phyloP scores from a whole-genome alignment of 768 basidiomycete genomes.

The Lactarius pseudohatsudake region DNA sequence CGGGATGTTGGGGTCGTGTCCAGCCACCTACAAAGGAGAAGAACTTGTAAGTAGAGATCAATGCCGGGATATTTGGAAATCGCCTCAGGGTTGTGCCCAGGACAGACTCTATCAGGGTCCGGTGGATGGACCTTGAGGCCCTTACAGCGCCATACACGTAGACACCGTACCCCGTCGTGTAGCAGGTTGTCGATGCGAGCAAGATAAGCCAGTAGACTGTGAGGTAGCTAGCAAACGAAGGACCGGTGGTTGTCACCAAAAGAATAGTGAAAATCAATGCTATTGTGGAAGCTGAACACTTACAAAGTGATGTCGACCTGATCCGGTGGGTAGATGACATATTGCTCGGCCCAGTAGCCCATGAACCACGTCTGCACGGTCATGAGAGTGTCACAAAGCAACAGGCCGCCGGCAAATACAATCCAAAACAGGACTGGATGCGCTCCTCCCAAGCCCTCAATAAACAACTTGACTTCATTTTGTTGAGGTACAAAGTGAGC shows the following conservation, averaged over 20 bases:
- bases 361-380: constrained; percentile 43
- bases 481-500: constrained; percentile 23
- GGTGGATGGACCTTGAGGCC: too few species aligned
- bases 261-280: too few species aligned
- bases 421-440: constrained; percentile 38
- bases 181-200: too few species aligned
- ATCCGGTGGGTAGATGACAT: constrained; percentile 37
- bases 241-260: too few species aligned
- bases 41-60: neutral
- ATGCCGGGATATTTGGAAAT: constrained; percentile 35
- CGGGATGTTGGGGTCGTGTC: constrained; percentile 53
- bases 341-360: constrained; percentile 48
- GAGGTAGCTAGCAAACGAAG: too few species aligned
- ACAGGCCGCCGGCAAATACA: constrained; percentile 27
- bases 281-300: too few species aligned
- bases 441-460: constrained; percentile 33
- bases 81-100: constrained; percentile 69
- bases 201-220: too few species aligned
- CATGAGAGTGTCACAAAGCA: constrained; percentile 31
- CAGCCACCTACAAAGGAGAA: constrained; percentile 41
- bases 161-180: too few species aligned
- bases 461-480: constrained; percentile 36
- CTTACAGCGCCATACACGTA: too few species aligned
- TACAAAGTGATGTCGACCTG: too few species aligned
- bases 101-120: too few species aligned